Conservation (phyloP, 148 eudicot species). For the Vaccinium macrocarpon region DNA sequence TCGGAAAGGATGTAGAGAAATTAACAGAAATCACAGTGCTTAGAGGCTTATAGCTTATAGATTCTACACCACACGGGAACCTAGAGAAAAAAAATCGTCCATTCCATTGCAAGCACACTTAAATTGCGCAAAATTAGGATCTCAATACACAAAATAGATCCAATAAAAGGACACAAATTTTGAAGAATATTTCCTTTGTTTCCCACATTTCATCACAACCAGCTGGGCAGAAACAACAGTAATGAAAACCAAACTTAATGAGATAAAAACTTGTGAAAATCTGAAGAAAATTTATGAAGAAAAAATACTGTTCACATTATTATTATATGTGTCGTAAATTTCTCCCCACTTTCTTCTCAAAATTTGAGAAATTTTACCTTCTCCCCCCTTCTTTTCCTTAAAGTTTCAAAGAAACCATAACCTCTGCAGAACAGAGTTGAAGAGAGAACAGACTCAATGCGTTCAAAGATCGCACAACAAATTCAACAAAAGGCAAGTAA, state of each 20-base stretch:
- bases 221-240: not conserved
- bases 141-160: too few species aligned
- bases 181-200: too few species aligned
- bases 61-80: not conserved
- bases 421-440: not conserved
- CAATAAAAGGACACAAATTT: too few species aligned
- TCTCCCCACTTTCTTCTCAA: too few species aligned
- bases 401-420: too few species aligned
- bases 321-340: too few species aligned
- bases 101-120: not conserved
- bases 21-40: too few species aligned
- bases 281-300: too few species aligned
- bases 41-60: not conserved
- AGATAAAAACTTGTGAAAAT: not conserved
- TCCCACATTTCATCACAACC: slow-evolving; percentile 2
- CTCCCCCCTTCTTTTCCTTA: too few species aligned
- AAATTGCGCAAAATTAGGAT: not conserved
- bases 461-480: not conserved
- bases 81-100: not conserved
- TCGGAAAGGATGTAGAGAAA: not conserved
- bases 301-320: too few species aligned
- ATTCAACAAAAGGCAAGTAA: not conserved
- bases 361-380: too few species aligned
- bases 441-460: not conserved
- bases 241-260: not conserved